These are phyloP conservation scores for Colletotrichum viniferum DNA, from an alignment of 2,329 filamentous ascomycete genomes.

Conservation along the genomic window DNA sequence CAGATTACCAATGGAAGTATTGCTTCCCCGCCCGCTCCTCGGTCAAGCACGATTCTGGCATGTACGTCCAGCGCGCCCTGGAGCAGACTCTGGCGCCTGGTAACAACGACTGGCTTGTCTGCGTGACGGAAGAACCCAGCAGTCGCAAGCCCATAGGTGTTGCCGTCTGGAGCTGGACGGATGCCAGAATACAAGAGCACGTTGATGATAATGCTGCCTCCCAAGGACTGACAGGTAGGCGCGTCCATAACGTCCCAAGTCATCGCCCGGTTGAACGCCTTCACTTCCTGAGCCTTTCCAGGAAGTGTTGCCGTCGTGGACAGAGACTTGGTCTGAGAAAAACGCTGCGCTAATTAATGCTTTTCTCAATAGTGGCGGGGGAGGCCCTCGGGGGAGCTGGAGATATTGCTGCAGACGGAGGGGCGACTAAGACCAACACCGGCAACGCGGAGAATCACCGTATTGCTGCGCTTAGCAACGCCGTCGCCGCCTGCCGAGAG, in stretches of 20 bases:
- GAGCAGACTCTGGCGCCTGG: not conserved
- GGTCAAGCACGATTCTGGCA: not conserved
- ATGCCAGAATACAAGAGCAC: not conserved
- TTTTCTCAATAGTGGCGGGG: too few relatives aligned
- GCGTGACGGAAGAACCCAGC: not conserved
- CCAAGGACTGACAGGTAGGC: not conserved
- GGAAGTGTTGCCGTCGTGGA: not conserved
- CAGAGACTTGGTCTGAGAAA: not conserved
- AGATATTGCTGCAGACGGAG: rapidly evolving
- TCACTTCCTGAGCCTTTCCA: not conserved
- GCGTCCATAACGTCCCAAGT: not conserved
- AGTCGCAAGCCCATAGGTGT: not conserved
- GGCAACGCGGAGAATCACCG: not conserved
- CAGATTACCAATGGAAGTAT: not conserved
- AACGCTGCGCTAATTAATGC: not conserved
- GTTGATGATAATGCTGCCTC: not conserved
- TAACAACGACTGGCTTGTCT: not conserved
- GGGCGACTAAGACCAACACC: not conserved
- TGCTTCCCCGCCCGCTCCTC: not conserved
- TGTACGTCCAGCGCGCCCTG: not conserved
- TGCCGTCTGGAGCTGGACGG: not conserved
- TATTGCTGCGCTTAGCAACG: not conserved
- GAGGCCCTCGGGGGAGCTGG: not conserved
- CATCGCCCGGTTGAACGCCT: not conserved
- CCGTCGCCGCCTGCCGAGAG: not conserved